Base-by-base conservation (phyloP, 2,329 filamentous ascomycete genomes). In the Trichophyton schoenleinii region DNA sequence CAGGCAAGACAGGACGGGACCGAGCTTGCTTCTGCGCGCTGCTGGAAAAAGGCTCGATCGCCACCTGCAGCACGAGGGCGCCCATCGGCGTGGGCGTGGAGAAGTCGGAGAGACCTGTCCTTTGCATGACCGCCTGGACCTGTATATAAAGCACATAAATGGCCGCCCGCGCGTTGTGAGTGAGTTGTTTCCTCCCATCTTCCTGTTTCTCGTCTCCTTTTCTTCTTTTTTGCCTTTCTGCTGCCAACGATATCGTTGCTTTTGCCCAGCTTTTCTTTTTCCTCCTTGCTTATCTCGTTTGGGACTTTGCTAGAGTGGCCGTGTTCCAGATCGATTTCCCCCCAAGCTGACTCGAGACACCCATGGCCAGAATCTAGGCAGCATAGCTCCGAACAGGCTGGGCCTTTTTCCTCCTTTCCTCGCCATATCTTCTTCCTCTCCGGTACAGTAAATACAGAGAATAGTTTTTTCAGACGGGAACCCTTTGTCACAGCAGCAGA, bases 301-400 rank as follows among this genome's bases (percentile, higher is more conserved):
- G 34, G 34, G 34, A 13, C 34, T 13, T 38, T 38, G 34, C 34
- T 13, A 38, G 34, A 38, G 34, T 38, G n/a, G 28, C 52, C 52
- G 11, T 36, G 52, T 55, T 20, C 28, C 52, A 55, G 52, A 18
- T 55, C 15, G 64, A 65, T 25, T 62, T 2, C 34, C 11, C 34
- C 8, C 34, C 7, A 36, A 38, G 34, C 77, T 22, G 78, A 78
- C 52, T 70, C 65, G 20, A 63, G 34, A 62, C 34, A 64, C 77
- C 38, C 28, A 63, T 57, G 34, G 73, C 41, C 70, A 25, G 65
- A 69, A 60, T 59, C 53, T 77, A 80, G 6, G 72, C 78, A 38
- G 70, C 72, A 58, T 67, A 61, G 74, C 1, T 72, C 71, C 34
- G 34, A 13, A 38, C 9, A 8, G 34, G 34, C 34, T 38, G 34